Evolutionary conservation across 768 basidiomycete genomes (phyloP), one percentile per base, ranked within the genome.

Genomic region (Calvatia gigantea): DNA sequence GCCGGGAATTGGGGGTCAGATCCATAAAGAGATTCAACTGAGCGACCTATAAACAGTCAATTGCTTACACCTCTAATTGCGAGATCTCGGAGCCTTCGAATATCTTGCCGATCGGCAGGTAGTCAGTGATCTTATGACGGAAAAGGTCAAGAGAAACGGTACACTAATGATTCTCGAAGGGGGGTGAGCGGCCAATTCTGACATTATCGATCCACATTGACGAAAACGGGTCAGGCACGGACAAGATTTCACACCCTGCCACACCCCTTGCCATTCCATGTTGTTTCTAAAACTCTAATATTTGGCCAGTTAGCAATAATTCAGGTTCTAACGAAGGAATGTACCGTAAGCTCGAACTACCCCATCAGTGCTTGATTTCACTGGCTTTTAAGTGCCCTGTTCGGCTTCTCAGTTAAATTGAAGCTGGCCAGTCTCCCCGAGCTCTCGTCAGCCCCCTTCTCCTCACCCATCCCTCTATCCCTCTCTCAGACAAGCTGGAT

Each of bases 251-350:
- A 62, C 74, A 72, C 67, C 65, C 56, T 61, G 56, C 35, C 50
- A 58, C 65, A 58, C 64, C 71, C 72, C 72, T 73, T 66, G 65
- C 61, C 63, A 59, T 69, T 50, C 63, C 68, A 68, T 67, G 65
- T 63, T 63, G 69, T 73, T 73, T 69, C 72, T 75, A 79, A 79
- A 78, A 78, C 75, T 76, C 73, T 79, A 71, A 69, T 68, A 74
- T 72, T 69, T 69, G 68, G 65, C 70, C 44, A 49, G 56, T 56
- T 59, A 49, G 47, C 54, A 49, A 70, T 68, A 66, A 62, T 64
- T 67, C 62, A 58, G 61, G 63, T 61, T 64, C 65, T 68, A 63
- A 64, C 64, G 59, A 60, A 61, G 65, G 63, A 44, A 61, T 63
- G 67, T 77, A 71, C 69, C 72, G 72, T 76, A 72, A 75, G 58